These are phyloP conservation scores for Cyclaneusma minus DNA, from an alignment of 2,329 filamentous ascomycete species.

Conservation along the genomic window DNA sequence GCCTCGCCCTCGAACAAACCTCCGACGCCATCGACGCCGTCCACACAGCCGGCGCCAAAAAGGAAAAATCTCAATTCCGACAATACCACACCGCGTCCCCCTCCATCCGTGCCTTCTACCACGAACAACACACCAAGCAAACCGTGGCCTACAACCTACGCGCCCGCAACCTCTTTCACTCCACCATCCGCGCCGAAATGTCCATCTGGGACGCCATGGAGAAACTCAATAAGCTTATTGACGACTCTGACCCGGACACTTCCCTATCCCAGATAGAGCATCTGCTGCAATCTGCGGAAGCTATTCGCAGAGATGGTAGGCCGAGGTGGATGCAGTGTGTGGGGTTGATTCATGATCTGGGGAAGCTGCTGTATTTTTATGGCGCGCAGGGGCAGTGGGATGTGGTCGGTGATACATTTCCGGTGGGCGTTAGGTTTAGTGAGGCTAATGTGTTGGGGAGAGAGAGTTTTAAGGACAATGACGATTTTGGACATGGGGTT, in stretches of 20 bases:
- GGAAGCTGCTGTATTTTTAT: conserved; percentile 69
- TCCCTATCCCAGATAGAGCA: conserved; percentile 80
- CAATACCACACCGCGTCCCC: conserved; percentile 75
- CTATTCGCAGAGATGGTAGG: conserved; percentile 72
- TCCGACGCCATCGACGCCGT: conserved; percentile 36
- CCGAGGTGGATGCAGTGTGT: conserved; percentile 71
- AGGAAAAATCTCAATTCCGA: conserved; percentile 68
- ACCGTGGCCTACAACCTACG: conserved; percentile 74
- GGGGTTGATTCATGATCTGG: conserved; percentile 64
- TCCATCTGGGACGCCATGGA: conserved; percentile 85
- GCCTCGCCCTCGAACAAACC: conserved; percentile 24
- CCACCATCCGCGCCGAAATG: conserved; percentile 52
- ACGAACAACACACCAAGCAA: conserved; percentile 54
- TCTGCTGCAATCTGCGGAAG: conserved; percentile 75
- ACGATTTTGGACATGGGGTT: conserved; percentile 53
- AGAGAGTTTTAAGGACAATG: conserved; percentile 61
- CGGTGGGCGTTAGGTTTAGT: conserved; percentile 62
- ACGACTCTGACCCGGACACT: conserved; percentile 84
- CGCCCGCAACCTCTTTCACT: conserved; percentile 56
- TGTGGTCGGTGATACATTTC: conserved; percentile 77
- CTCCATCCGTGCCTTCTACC: conserved; percentile 77
- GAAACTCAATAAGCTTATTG: conserved; percentile 79
- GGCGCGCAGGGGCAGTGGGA: conserved; percentile 84
- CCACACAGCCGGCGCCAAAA: conserved; percentile 52
- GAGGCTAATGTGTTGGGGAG: conserved; percentile 69